Evolutionary conservation across 1,284 basidiomycete species (phyloP), one percentile per base, ranked within the genome.

Genomic region (Cryptococcus maquisensis): DNA sequence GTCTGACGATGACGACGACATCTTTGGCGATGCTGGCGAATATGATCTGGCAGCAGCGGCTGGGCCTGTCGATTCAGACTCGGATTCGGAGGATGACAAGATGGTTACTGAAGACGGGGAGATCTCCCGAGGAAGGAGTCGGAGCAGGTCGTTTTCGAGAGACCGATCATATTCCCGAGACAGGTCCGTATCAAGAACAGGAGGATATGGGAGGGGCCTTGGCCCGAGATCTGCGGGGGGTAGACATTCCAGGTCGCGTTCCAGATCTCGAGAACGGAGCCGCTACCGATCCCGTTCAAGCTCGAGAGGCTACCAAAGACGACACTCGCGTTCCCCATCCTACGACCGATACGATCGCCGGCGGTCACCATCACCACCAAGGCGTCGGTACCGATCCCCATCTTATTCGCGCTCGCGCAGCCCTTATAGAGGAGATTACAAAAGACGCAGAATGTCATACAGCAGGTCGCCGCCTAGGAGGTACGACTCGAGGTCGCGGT

Each of bases 21-120:
- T 95, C 52, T 96, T 96, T 71, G 88, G 84, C 1, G 91, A 80
- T 49, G 90, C 83, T 1, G 90, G 86, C 8, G 88, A 90, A 41
- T 96, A 95, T 71, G 84, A 81, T 38, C 83, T 84, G 20, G 82
- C 84, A 15, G 81, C 80, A 13, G 66, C 45, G 4, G 63, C 60
- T 2, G 64, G 57, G 20, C 21, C 21, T 10, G 28, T 32, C 28
- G 62, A 61, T n/a, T 68, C 65, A 13, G 67, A 64, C 41, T 61
- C 59, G 10, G 62, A 62, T 15, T 57, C 62, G 2, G 67, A 68
- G n/a, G 59, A 67, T 7, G 56, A 61, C 20, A 54, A 58, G 23
- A 42, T 24, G 32, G 52, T 54, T 51, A 61, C 63, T 35, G 67
- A 68, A 62, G 69, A 70, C 28, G 61, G 59, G 18, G 63, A 61